Evolutionary conservation across 768 basidiomycete species (phyloP).

Genomic region (Goffeauzyma gilvescens): DNA sequence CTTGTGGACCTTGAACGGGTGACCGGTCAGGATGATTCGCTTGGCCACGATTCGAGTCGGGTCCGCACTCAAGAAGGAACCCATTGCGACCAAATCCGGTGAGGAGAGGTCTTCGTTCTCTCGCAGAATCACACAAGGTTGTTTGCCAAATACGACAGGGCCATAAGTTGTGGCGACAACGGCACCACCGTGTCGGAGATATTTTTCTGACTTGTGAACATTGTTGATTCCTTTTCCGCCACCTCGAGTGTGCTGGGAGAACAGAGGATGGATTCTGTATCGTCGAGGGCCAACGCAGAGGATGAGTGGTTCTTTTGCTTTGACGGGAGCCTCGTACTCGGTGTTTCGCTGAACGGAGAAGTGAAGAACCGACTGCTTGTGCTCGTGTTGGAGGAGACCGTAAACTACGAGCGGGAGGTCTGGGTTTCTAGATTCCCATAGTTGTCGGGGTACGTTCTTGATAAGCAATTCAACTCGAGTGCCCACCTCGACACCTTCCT

Average conservation of each 20-base stretch:
- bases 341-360: slow-evolving; percentile 89
- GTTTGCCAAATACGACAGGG: slow-evolving; percentile 69
- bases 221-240: slow-evolving; percentile 86
- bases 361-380: slow-evolving; percentile 81
- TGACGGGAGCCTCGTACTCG: slow-evolving; percentile 69
- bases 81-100: slow-evolving; percentile 80
- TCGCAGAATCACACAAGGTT: slow-evolving; percentile 55
- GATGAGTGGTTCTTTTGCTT: slow-evolving; percentile 82
- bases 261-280: slow-evolving; percentile 65
- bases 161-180: slow-evolving; percentile 74
- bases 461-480: slow-evolving; percentile 58
- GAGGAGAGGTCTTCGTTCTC: slow-evolving; percentile 38
- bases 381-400: slow-evolving; percentile 78
- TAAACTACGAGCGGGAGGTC: slow-evolving; percentile 47
- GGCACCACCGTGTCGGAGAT: slow-evolving; percentile 52
- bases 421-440: slow-evolving; percentile 30
- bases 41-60: slow-evolving; percentile 82
- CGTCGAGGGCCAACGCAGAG: slow-evolving; percentile 77
- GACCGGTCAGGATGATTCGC: slow-evolving; percentile 82
- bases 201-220: slow-evolving; percentile 90
- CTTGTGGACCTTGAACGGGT: slow-evolving; percentile 92
- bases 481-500: slow-evolving; percentile 60
- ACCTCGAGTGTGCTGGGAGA: slow-evolving; percentile 71
- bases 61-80: slow-evolving; percentile 69
- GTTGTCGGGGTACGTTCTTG: slow-evolving; percentile 52